Evolutionary conservation across 805 yeast genomes (phyloP), one percentile per base, ranked within the genome.

Genomic region (Yarrowia porcina): DNA sequence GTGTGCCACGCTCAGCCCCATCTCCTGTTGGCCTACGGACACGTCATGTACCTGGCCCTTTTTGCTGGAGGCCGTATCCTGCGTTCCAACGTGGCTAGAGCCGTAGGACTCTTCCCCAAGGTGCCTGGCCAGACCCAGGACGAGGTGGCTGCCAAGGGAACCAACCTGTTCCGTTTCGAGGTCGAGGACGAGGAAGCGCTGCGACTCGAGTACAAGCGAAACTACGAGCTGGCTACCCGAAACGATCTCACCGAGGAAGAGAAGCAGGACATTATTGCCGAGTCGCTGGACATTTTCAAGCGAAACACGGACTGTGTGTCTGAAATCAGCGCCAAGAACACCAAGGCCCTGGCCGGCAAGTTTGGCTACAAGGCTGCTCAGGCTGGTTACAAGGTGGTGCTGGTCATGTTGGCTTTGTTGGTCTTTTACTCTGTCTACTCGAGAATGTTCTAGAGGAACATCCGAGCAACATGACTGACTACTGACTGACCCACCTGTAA

Each of bases 61-160:
- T 89, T 89, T 76, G 96, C 96, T 1, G 96, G 96, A 57, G 96
- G 96, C 17, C 79, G 85, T 66, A 78, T 89, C 33, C 80, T 90
- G 83, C 77, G 86, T 65, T 84, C 91, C 0, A 82, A 85, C 17
- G 74, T 89, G 28, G 77, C 85, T 57, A 83, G 81, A 69, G 86
- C 90, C 23, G 76, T 86, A 6, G 89, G 91, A 2, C 74, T 89
- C 63, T 88, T 88, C 79, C 96, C 96, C 10, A 85, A 86, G 67
- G 82, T 86, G 50, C 82, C 82, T 62, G 90, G 89, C 27, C 77
- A 83, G 67, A 73, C 82, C n/a, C 84, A 83, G 61, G 86, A 81
- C 54, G 90, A 88, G 62, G 80, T 87, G 52, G 80, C 83, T 30
- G 72, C 76, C 39, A 67, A 77, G 67, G 96, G 91, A 18, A 84